Evolutionary conservation across 202 grass and related monocot genomes (phyloP).

Genomic region (Setaria italica): DNA sequence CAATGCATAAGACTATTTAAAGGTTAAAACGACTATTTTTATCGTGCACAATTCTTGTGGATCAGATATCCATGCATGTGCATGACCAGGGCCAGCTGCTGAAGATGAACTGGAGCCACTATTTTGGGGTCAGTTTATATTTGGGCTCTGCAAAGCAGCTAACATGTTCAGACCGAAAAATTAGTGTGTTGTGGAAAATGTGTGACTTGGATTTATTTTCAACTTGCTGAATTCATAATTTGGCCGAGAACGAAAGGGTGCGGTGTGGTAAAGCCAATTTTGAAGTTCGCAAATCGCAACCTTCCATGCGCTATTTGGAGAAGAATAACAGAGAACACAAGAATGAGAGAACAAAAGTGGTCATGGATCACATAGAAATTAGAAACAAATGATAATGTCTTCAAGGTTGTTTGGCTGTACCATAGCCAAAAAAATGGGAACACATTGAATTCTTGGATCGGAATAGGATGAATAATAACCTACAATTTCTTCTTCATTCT

Average conservation of each 20-base stretch:
- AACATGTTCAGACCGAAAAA: neutral
- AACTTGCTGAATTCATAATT: neutral
- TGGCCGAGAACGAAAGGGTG: neutral
- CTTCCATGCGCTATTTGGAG: neutral
- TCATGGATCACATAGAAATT: neutral
- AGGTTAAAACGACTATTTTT: conserved; percentile 52
- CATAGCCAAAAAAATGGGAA: neutral
- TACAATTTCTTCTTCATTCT: neutral
- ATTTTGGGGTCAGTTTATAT: conserved; percentile 46
- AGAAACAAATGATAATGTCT: too few relatives aligned
- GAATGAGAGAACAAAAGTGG: neutral
- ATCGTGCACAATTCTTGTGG: conserved; percentile 32
- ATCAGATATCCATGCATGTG: conserved; percentile 29
- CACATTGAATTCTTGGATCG: neutral
- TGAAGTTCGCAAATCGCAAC: neutral
- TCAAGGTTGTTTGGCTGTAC: too few relatives aligned
- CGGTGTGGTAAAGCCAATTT: neutral
- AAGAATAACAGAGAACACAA: neutral
- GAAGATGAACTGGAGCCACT: conserved; percentile 21
- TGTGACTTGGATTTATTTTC: neutral
- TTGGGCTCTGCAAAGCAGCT: neutral
- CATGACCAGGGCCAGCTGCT: conserved; percentile 17
- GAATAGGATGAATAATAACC: neutral
- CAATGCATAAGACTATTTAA: conserved; percentile 42
- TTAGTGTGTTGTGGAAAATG: neutral